Percentiles rank a stretch among this genome's conserved stretches.
phyloP scores from a whole-genome alignment of 1,284 basidiomycete genomes.

The Abortiporus biennis region DNA sequence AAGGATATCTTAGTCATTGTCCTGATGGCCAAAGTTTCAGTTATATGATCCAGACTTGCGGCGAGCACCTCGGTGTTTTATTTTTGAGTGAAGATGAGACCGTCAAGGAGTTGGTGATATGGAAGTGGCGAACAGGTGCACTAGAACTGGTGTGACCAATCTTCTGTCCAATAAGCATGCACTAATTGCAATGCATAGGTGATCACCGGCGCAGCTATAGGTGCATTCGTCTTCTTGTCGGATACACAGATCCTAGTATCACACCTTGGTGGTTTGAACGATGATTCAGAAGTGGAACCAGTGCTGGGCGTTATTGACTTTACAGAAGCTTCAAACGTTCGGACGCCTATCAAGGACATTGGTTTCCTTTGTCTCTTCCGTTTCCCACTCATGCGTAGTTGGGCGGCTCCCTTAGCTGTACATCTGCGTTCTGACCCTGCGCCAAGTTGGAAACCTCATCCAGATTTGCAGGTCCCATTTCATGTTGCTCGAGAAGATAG shows the following conservation, averaged over 20 bases:
- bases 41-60: constrained; percentile 44
- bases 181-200: constrained; percentile 3
- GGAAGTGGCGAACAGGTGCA: constrained; percentile 55
- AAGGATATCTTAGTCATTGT: constrained; percentile 27
- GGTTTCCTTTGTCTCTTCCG: constrained; percentile 33
- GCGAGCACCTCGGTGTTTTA: constrained; percentile 41
- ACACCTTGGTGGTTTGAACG: constrained; percentile 8
- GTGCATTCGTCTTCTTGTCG: constrained; percentile 40
- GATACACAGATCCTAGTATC: constrained; percentile 34
- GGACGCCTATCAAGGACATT: constrained; percentile 22
- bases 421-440: constrained; percentile 53
- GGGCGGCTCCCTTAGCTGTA: constrained; percentile 26
- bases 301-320: constrained; percentile 25
- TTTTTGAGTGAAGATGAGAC: constrained; percentile 26
- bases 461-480: constrained; percentile 38
- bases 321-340: constrained; percentile 15
- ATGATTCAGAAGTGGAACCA: constrained; percentile 5
- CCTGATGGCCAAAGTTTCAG: constrained; percentile 14
- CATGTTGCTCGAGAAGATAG: constrained; percentile 36
- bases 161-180: background rate
- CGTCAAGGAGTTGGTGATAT: constrained; percentile 43
- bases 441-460: constrained; percentile 34
- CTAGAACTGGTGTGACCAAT: constrained; percentile 35
- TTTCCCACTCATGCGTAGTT: constrained; percentile 29
- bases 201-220: constrained; percentile 12